Conservation (phyloP, 164 flowering plant species). For the Magnolia kwangsiensis region DNA sequence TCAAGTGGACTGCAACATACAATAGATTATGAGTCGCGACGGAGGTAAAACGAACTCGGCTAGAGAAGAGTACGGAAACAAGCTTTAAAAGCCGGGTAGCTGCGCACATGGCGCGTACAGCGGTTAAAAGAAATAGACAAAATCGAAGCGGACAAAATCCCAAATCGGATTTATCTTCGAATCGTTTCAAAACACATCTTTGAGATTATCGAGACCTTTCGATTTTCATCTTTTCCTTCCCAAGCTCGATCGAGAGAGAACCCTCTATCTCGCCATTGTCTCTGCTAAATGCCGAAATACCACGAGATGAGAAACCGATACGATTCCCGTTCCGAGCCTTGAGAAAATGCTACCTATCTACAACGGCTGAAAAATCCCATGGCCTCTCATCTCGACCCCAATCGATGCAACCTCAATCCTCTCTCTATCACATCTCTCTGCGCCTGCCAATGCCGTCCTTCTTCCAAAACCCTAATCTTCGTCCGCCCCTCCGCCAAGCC, state of each 20-base stretch:
- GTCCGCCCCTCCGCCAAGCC: constrained; percentile 18
- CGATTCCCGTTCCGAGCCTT: not conserved
- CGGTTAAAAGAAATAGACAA: not conserved
- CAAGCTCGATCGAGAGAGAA: not conserved
- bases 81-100: too few relatives aligned
- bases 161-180: not conserved
- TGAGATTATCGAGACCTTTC: not conserved
- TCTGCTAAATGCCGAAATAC: not conserved
- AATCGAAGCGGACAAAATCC: not conserved
- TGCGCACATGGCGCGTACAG: too few relatives aligned
- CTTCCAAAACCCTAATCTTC: constrained; percentile 22
- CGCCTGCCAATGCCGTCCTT: constrained; percentile 30
- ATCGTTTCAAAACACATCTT: not conserved
- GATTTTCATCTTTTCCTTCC: not conserved
- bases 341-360: not conserved
- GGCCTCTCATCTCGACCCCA: not conserved
- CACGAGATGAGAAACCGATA: not conserved
- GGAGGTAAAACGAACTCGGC: too few relatives aligned
- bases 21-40: too few relatives aligned
- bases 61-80: too few relatives aligned
- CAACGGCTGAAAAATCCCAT: not conserved
- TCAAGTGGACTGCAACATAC: too few relatives aligned
- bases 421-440: constrained; percentile 28
- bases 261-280: not conserved
- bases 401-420: constrained; percentile 25